Percentiles rank a stretch among this genome's conserved stretches.
phyloP scores from a whole-genome alignment of 768 basidiomycete genomes.

The Podaxis sp. region DNA sequence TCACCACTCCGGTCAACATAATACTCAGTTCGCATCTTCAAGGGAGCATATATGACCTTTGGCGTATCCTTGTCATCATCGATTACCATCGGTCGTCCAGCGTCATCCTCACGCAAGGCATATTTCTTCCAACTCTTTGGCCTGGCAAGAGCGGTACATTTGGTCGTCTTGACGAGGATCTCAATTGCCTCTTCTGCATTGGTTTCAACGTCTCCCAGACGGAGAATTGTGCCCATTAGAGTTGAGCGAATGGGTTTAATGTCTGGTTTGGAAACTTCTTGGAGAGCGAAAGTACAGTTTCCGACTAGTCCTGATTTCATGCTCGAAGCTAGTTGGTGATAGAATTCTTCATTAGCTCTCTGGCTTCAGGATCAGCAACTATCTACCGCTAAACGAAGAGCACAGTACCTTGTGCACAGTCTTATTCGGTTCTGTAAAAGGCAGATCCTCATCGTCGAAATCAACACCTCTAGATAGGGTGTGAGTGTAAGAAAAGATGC shows the following conservation, averaged over 20 bases:
- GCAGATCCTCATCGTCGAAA: conserved; percentile 72
- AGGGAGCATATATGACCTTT: conserved; percentile 31
- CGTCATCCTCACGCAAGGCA: conserved; percentile 32
- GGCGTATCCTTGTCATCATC: conserved; percentile 30
- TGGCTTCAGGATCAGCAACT: background rate
- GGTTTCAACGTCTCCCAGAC: conserved; percentile 71
- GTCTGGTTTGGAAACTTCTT: conserved; percentile 57
- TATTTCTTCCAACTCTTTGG: conserved; percentile 83
- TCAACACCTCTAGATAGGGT: conserved; percentile 66
- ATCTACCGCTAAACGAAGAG: background rate
- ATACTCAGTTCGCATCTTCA: conserved; percentile 53
- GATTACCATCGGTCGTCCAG: conserved; percentile 30
- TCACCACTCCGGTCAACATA: conserved; percentile 42
- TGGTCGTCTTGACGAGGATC: conserved; percentile 70
- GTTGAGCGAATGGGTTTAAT: conserved; percentile 65
- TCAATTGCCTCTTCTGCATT: conserved; percentile 69
- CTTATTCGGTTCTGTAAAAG: conserved; percentile 65
- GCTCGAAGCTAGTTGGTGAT: conserved; percentile 35
- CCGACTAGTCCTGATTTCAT: conserved; percentile 53
- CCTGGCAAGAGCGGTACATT: conserved; percentile 67
- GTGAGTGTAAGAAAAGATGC: background rate
- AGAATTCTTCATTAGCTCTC: conserved; percentile 79
- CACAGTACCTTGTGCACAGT: conserved; percentile 60
- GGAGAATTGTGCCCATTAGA: conserved; percentile 58
- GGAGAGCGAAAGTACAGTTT: conserved; percentile 62